phyloP scores from a whole-genome alignment of 176 grass and related monocot genomes.

The Luzula sylvatica region DNA sequence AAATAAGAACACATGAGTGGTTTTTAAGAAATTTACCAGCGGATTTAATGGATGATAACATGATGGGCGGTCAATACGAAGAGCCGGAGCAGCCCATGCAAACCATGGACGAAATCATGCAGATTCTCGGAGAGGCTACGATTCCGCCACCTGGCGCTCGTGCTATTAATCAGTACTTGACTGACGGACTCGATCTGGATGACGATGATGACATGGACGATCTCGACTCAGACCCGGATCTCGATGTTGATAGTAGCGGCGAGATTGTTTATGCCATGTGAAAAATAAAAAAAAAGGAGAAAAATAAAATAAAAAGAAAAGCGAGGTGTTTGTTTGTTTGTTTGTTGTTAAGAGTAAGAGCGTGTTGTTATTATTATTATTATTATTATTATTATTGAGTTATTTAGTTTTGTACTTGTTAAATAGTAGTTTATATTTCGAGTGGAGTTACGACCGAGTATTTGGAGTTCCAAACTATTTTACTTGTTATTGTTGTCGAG shows the following conservation, averaged over 20 bases:
- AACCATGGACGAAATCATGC: slow-evolving; percentile 60
- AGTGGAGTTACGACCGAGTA: no score
- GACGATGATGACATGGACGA: slow-evolving; percentile 77
- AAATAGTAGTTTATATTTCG: slow-evolving; percentile 10
- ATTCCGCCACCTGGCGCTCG: slow-evolving; percentile 27
- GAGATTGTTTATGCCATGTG: slow-evolving; percentile 46
- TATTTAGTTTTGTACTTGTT: slow-evolving; percentile 7
- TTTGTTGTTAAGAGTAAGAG: no score
- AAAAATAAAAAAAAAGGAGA: no score
- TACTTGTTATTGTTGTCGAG: no score
- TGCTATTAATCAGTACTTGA: slow-evolving; percentile 31
- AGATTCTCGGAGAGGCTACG: slow-evolving; percentile 65
- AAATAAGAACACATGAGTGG: slow-evolving; percentile 66
- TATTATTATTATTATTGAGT: background rate
- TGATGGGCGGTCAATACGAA: slow-evolving; percentile 46
- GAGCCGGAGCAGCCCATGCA: slow-evolving; percentile 72
- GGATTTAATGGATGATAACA: slow-evolving; percentile 48
- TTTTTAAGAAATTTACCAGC: slow-evolving; percentile 57
- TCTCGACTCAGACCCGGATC: slow-evolving; percentile 50
- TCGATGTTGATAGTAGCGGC: slow-evolving; percentile 50
- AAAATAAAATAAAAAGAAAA: no score
- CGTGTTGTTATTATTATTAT: background rate
- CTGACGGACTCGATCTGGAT: slow-evolving; percentile 36
- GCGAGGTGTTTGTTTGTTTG: no score
- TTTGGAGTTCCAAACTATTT: no score